phyloP scores from a whole-genome alignment of 495 filamentous ascomycete species.

The Neurospora sp. region DNA sequence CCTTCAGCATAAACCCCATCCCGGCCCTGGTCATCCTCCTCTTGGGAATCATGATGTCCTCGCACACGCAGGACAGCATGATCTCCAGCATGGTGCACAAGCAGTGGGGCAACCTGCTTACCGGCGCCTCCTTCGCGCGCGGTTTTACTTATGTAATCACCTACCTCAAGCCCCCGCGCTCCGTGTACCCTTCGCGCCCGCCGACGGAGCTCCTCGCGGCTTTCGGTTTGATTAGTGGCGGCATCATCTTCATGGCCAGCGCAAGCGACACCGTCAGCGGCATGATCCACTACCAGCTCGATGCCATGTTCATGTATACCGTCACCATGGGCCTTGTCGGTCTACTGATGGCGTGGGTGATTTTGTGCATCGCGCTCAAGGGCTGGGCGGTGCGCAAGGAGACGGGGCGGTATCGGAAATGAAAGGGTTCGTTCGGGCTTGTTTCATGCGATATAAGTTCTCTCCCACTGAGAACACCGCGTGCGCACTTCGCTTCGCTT shows the following conservation, averaged over 20 bases:
- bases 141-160: conserved; percentile 69
- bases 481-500: neutral
- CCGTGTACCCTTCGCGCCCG: conserved; percentile 77
- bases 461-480: neutral
- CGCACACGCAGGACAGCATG: conserved; percentile 78
- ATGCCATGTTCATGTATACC: conserved; percentile 91
- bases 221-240: conserved; percentile 82
- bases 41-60: conserved; percentile 88
- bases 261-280: conserved; percentile 62
- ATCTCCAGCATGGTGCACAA: conserved; percentile 87
- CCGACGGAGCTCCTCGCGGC: conserved; percentile 77
- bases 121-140: conserved; percentile 69
- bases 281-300: conserved; percentile 62
- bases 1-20: conserved; percentile 78
- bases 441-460: neutral
- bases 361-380: conserved; percentile 73
- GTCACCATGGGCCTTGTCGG: conserved; percentile 76
- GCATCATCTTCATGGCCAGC: conserved; percentile 88
- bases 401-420: conserved; percentile 5
- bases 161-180: conserved; percentile 74
- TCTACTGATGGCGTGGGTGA: conserved; percentile 77
- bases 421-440: neutral
- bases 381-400: conserved; percentile 73
- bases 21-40: conserved; percentile 78
- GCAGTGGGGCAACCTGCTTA: conserved; percentile 85